Evolutionary conservation across 202 grass and related monocot genomes (phyloP).

Genomic region (Panicum hallii): DNA sequence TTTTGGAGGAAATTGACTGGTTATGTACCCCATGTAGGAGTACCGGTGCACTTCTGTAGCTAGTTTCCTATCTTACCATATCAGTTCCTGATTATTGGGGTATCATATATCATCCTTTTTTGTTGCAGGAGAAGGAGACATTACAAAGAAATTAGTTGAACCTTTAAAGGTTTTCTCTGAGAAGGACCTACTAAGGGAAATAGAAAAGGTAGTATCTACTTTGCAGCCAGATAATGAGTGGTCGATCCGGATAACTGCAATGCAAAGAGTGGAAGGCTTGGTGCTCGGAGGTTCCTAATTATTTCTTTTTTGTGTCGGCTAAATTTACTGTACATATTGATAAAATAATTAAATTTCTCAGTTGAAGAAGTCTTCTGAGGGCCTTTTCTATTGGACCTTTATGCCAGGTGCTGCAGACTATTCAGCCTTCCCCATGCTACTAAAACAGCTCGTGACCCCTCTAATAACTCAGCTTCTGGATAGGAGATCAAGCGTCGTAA

Average conservation of each 20-base stretch:
- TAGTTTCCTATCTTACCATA: conserved; percentile 1
- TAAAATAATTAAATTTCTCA: background rate
- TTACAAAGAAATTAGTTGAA: conserved; percentile 57
- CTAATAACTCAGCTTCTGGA: conserved; percentile 84
- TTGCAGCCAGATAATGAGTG: conserved; percentile 86
- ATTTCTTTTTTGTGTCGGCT: background rate
- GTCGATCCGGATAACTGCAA: conserved; percentile 75
- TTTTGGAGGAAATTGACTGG: background rate
- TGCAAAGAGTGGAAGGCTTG: conserved; percentile 93
- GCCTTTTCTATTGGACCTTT: background rate
- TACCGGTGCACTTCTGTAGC: background rate
- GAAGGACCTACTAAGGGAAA: conserved; percentile 83
- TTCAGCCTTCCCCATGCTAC: conserved; percentile 72
- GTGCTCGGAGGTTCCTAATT: conserved; percentile 76
- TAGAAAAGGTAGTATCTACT: conserved; percentile 62
- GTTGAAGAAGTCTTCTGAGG: conserved; percentile 10
- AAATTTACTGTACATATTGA: background rate
- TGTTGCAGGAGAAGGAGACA: conserved; percentile 70
- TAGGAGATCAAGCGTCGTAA: conserved; percentile 83
- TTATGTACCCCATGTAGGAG: background rate
- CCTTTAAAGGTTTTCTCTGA: conserved; percentile 87
- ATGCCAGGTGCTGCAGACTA: conserved; percentile 72
- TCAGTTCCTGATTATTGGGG: conserved; percentile 12
- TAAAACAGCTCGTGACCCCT: conserved; percentile 83
- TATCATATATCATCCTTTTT: conserved; percentile 28